phyloP scores from a whole-genome alignment of 2,329 filamentous ascomycete species.

The Alternaria brassicae region DNA sequence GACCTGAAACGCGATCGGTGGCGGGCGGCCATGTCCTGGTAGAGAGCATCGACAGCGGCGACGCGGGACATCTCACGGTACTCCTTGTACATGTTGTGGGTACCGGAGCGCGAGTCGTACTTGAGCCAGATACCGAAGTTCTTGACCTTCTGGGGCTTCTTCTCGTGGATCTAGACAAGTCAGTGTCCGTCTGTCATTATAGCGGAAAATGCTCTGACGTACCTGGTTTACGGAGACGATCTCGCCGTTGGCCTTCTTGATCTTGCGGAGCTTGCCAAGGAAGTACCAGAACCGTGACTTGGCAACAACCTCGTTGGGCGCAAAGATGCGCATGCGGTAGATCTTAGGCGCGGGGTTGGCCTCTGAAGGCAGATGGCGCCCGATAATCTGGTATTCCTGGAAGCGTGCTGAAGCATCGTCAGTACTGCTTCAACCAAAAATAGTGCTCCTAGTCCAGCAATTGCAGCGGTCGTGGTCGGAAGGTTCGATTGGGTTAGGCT shows the following conservation, averaged over 20 bases:
- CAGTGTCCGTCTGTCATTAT: slow-evolving; percentile 9
- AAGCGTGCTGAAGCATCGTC: slow-evolving; percentile 80
- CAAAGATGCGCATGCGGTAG: slow-evolving; percentile 99
- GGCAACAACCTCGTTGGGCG: slow-evolving; percentile 95
- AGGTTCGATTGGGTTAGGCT: neutral
- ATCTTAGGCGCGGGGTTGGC: slow-evolving; percentile 96
- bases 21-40: slow-evolving; percentile 99
- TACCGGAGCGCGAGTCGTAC: slow-evolving; percentile 99
- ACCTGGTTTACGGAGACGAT: slow-evolving; percentile 97
- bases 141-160: slow-evolving; percentile 99
- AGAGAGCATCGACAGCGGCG: slow-evolving; percentile 94
- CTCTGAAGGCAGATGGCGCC: slow-evolving; percentile 98
- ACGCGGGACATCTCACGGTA: slow-evolving; percentile 98
- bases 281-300: slow-evolving; percentile 99
- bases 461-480: slow-evolving; percentile 30
- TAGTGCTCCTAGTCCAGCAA: slow-evolving; percentile 30
- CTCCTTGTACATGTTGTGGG: slow-evolving; percentile 99
- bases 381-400: slow-evolving; percentile 99
- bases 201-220: slow-evolving; percentile 56
- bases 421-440: slow-evolving; percentile 26
- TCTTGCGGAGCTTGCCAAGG: slow-evolving; percentile 97
- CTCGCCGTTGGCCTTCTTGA: slow-evolving; percentile 99
- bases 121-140: slow-evolving; percentile 99
- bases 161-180: slow-evolving; percentile 83
- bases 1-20: slow-evolving; percentile 98